Evolutionary conservation across 2,329 filamentous ascomycete species (phyloP), one percentile per base, ranked within the genome.

Genomic region (Talaromyces sp.): DNA sequence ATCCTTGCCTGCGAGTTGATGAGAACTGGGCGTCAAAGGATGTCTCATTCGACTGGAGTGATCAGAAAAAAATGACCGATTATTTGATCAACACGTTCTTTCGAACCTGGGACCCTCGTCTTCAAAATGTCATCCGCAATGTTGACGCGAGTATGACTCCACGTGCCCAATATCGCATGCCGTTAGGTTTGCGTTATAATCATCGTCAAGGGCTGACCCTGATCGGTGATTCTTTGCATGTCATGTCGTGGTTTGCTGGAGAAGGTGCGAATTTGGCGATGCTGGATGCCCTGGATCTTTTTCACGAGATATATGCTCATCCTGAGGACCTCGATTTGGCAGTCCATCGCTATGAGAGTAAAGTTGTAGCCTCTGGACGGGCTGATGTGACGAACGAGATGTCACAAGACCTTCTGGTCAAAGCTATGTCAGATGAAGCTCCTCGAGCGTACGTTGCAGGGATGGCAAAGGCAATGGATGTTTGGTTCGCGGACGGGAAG

Each of bases 161-260:
- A 14, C 45, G 45, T 9, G 45, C 68, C 4, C 43, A 72, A 0
- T 70, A 69, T 37, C 71, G 71, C 66, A 68, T 75, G 24, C 71
- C 71, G 10, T 58, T 71, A 24, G 69, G 67, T 3, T 68, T 68
- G 52, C 50, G 50, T 13, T 73, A 70, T 69, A 50, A 69, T 19
- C 60, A 71, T 60, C 56, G 58, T 2, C 19, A 68, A 27, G 69
- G 70, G n/a, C 52, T 70, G 1, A 73, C 72, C 1, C 39, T 73
- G 13, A 66, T 71, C 27, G 72, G 72, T 3, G 69, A 74, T 58
- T 67, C 72, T 19, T 67, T 71, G 10, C 71, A 73, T 66, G 35
- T 71, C 19, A 74, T 74, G 72, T 66, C 66, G 9, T 70, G 69
- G 8, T 75, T 71, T 68, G 71, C 70, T 27, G 73, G 70, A 10